Base-by-base conservation (phyloP, 2,329 filamentous ascomycete species). In the Alternaria tenuissima region DNA sequence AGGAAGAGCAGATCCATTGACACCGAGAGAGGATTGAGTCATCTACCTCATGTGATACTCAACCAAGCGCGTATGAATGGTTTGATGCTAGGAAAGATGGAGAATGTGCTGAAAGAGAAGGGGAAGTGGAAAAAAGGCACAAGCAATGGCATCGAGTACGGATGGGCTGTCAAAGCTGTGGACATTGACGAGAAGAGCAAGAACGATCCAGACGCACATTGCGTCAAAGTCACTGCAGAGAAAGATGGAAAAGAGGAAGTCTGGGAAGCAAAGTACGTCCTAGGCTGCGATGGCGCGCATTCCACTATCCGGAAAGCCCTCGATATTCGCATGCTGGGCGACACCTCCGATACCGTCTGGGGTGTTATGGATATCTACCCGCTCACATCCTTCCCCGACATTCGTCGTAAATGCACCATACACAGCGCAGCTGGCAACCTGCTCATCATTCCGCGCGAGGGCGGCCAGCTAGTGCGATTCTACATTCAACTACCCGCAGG, bases 21-120 rank as follows among this genome's bases (percentile, higher is more conserved):
- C 71, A 87, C 83, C 0, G 85, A 86, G 55, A 83, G 83, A 0
- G 88, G 86, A 0, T 78, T 90, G 48, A 88, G 85, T 52, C 84
- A 85, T 39, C 88, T 89, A 64, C 87, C 88, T 52, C 87, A 92
- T 76, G 85, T 88, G 3, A 88, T 91, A 9, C 71, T 93, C 46
- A 90, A 91, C 67, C 90, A 93, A 76, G 90, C 89, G 14, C 84
- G 89, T 3, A 87, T 92, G 67, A 90, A 93, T 69, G 81, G 49
- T 79, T 3, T 89, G 18, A 78, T 91, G 71, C 80, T 89, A 34
- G 78, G 80, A 3, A 81, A 82, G 62, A 84, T 89, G 79, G 71
- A 80, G 42, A 74, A 75, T 55, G 74, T 76, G 8, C 44, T 72
- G 42, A 64, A 58, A 52, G 66, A 66, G 46, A 62, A 68, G 26